Conservation (phyloP, 768 basidiomycete genomes). For the Myochromella boudieri region DNA sequence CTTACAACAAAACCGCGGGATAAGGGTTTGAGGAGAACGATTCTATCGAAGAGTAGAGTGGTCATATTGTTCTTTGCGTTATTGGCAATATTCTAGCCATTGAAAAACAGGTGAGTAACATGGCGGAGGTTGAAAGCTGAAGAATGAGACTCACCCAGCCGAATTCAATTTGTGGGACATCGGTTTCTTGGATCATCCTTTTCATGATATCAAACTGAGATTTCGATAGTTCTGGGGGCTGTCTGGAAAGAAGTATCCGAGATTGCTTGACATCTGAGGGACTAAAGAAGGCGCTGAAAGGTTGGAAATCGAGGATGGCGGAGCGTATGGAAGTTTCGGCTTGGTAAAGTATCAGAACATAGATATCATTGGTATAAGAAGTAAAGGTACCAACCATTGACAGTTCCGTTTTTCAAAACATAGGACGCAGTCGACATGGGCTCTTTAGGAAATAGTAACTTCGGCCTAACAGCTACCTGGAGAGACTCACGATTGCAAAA, state of each 20-base stretch:
- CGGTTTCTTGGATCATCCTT: conserved; percentile 2
- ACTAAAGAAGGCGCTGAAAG: conserved; percentile 4
- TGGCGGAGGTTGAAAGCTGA: neutral
- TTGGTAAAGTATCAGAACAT: neutral
- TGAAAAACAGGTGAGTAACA: neutral
- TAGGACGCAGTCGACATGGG: conserved; percentile 9
- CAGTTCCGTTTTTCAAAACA: conserved; percentile 8
- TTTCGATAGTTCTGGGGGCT: neutral
- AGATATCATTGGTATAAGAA: neutral
- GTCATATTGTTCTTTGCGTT: conserved; percentile 5
- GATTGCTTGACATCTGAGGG: conserved; percentile 9
- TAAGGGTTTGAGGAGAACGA: conserved; percentile 11
- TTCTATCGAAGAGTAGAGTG: conserved; percentile 9
- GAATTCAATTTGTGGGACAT: conserved; percentile 15
- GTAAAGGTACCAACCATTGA: conserved; percentile 1
- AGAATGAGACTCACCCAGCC: conserved; percentile 4
- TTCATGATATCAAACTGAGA: conserved; percentile 13
- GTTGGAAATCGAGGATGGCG: conserved; percentile 11
- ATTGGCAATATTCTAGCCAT: conserved; percentile 9
- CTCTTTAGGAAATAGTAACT: neutral
- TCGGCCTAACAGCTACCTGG: neutral
- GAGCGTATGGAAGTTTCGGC: conserved; percentile 11
- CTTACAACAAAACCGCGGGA: conserved; percentile 15
- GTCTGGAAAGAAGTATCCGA: neutral
- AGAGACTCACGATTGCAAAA: conserved; percentile 10